Evolutionary conservation across 2,329 filamentous ascomycete species (phyloP), one percentile per base, ranked within the genome.

Genomic region (Akanthomyces lecanii): DNA sequence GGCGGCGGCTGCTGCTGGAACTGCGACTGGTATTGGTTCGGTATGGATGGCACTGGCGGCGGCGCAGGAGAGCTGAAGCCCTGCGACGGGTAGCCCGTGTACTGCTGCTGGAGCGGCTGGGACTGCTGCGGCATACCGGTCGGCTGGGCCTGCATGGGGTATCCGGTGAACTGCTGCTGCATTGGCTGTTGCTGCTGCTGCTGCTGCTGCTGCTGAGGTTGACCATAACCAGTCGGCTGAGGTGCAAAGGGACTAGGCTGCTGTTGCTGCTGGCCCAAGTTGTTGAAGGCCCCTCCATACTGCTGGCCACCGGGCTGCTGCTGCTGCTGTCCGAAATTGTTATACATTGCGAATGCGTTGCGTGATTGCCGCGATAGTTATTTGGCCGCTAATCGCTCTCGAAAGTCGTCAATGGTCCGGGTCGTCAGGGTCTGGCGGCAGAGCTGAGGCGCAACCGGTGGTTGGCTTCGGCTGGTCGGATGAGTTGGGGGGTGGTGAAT

Each of bases 321-420:
- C 28, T 83, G 89, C 74, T 88, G 91, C 75, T 83, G 85, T 78
- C 88, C 89, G 77, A 92, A 92, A 75, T 89, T 91, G 68, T 92
- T 95, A 80, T 91, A 98, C 94, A 97, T 97, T 77, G 72, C 66
- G 67, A 64, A 16, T 5, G 36, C 21, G 47, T 30, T 48, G 44
- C 5, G 23, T 30, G 12, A 5, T 23, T 48, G 16, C 12, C 23
- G 14, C 6, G 40, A 33, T 21, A 21, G 21, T 25, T 60, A 3
- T 18, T 5, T 21, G 18, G 23, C 11, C 23, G 16, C 18, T 11
- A 33, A 4, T 51, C 14, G 23, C 33, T 60, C 28, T 36, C n/a
- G 36, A 30, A 12, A 52, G 45, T 33, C 33, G 33, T 63, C 36
- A 28, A 21, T 16, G 45, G 21, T 11, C 21, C 7, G 10, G 18